Evolutionary conservation across 2,329 filamentous ascomycete species (phyloP).

Genomic region (Pseudogymnoascus sp.): DNA sequence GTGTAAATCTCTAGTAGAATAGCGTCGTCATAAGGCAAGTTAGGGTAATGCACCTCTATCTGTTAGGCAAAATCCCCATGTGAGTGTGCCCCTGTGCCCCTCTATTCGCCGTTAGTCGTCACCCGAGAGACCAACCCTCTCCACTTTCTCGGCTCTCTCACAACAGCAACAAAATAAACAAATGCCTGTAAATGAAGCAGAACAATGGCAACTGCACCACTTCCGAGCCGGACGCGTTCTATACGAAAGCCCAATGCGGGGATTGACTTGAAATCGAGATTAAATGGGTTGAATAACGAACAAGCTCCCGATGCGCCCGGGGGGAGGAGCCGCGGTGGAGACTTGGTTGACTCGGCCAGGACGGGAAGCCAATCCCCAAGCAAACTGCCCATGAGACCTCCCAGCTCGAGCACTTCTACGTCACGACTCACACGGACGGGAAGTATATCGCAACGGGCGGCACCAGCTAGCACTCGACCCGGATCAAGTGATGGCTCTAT

Average conservation of each 20-base stretch:
- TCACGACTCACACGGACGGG: background rate
- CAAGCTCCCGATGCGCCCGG: slow-evolving; percentile 1
- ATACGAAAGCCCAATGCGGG: slow-evolving; percentile 19
- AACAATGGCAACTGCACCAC: slow-evolving; percentile 12
- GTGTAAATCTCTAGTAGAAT: background rate
- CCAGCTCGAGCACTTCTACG: slow-evolving; percentile 1
- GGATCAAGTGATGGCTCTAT: slow-evolving; percentile 4
- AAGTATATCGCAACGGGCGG: background rate
- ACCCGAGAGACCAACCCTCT: background rate
- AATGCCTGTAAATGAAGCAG: background rate
- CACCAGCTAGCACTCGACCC: background rate
- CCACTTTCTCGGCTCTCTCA: slow-evolving; percentile 4
- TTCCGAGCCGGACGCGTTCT: slow-evolving; percentile 22
- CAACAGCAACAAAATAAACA: slow-evolving; percentile 9
- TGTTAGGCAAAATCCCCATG: background rate
- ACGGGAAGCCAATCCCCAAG: slow-evolving; percentile 25
- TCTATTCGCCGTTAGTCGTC: background rate
- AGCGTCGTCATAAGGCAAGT: background rate
- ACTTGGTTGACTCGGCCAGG: slow-evolving; percentile 10
- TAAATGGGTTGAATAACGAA: slow-evolving; percentile 2
- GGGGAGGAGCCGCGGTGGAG: slow-evolving; percentile 11
- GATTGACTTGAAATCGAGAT: background rate
- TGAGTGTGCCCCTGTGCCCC: background rate
- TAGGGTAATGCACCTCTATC: background rate
- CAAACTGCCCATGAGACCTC: slow-evolving; percentile 22